Evolutionary conservation across 805 yeast species (phyloP).

Genomic region (Saccharomycopsis microspora): DNA sequence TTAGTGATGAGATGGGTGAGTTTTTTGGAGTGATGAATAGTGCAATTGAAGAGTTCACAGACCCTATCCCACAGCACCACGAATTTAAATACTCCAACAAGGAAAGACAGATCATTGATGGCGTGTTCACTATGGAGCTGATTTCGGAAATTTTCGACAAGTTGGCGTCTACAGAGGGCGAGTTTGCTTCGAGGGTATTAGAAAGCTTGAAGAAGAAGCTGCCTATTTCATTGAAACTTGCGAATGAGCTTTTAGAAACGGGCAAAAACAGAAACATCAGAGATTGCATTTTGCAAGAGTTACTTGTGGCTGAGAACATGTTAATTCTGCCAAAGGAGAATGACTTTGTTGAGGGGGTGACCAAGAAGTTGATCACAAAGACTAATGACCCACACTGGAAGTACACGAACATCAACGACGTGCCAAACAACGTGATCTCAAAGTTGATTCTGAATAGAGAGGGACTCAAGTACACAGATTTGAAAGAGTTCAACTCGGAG

Average conservation of each 20-base stretch:
- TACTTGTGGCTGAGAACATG: constrained; percentile 67
- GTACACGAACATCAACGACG: constrained; percentile 22
- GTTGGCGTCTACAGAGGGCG: constrained; percentile 24
- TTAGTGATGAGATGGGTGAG: constrained; percentile 23
- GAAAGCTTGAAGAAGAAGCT: constrained; percentile 35
- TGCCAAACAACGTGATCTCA: no score
- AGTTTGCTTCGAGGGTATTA: constrained; percentile 35
- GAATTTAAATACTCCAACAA: constrained; percentile 33
- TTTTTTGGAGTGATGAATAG: constrained; percentile 50
- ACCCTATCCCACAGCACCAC: constrained; percentile 40
- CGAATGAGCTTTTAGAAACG: constrained; percentile 53
- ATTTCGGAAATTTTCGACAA: constrained; percentile 38
- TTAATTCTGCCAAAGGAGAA: constrained; percentile 37
- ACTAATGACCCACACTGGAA: constrained; percentile 39
- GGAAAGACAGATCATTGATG: constrained; percentile 42
- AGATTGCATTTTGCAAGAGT: constrained; percentile 56
- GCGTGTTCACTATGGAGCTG: constrained; percentile 42
- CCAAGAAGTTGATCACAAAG: constrained; percentile 52
- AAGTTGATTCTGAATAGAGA: neutral
- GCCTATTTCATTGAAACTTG: constrained; percentile 66
- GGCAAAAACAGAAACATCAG: constrained; percentile 48
- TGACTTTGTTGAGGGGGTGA: constrained; percentile 63
- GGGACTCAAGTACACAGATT: constrained; percentile 3
- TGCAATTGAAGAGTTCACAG: constrained; percentile 70
- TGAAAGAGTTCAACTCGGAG: constrained; percentile 9